phyloP scores from a whole-genome alignment of 331 rosid species.

The Malus hybrid region DNA sequence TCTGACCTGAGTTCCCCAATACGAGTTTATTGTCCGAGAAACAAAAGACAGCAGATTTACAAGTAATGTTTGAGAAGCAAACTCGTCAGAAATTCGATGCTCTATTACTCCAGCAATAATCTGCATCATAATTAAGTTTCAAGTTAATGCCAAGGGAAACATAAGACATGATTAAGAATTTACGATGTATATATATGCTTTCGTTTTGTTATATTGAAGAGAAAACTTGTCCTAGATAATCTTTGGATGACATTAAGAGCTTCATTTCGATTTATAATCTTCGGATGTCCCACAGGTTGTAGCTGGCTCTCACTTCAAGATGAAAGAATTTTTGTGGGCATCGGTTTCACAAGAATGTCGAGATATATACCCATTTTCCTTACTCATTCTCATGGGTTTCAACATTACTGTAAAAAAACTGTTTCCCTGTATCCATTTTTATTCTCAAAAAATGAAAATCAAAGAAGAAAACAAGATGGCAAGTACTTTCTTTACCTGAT shows the following conservation, averaged over 20 bases:
- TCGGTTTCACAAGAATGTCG: background rate
- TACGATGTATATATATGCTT: background rate
- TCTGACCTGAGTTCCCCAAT: conserved; percentile 92
- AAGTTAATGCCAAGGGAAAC: background rate
- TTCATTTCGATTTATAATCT: background rate
- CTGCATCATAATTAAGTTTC: conserved; percentile 27
- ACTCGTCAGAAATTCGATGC: conserved; percentile 34
- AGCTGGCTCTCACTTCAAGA: background rate
- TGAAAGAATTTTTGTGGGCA: background rate
- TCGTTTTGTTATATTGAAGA: background rate
- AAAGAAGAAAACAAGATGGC: background rate
- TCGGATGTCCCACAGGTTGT: background rate
- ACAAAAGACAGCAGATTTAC: conserved; percentile 85
- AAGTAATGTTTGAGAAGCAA: conserved; percentile 54
- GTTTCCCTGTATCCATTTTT: background rate
- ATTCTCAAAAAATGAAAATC: background rate
- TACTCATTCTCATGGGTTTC: background rate
- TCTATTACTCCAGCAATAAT: conserved; percentile 90
- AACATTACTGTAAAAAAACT: no score
- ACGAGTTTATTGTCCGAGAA: conserved; percentile 77
- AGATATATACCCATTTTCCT: background rate
- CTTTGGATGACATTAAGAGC: background rate
- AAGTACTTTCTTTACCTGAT: conserved; percentile 56
- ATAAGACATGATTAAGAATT: background rate
- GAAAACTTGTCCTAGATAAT: background rate